Evolutionary conservation across 768 basidiomycete species (phyloP), one percentile per base, ranked within the genome.

Genomic region (Dentipellis sp.): DNA sequence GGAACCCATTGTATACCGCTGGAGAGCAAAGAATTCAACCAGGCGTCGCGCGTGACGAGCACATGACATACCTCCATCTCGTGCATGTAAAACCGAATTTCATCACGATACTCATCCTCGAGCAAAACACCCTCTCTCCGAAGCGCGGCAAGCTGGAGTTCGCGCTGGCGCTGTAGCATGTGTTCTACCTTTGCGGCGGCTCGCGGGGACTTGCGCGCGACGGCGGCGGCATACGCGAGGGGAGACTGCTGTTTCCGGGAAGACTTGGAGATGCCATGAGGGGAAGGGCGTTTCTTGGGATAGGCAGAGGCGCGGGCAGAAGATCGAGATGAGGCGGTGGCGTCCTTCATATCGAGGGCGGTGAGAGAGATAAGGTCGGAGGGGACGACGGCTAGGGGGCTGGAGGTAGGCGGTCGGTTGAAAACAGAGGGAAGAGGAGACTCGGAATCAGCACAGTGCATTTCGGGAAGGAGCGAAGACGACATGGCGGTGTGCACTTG

Each of bases 91-190:
- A 76, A 79, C 56, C 83, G 79, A 56, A 98, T 94, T 66, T 99
- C 97, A 50, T 93, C 89, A 39, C 85, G 81, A 67, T 99, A 98
- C 71, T 98, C 95, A 67, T 93, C 91, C 73, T 98, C 97, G 62
- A 94, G 77, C 57, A 93, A 78, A 54, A 87, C 78, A 48, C 86
- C 84, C 63, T 89, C 83, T 62, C 80, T 75, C 46, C 87, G 82
- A 64, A 85, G 75, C 38, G 84, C 87, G 57, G 75, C 74, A 46
- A 85, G 80, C 66, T 86, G 86, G 14, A 77, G 78, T 58, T 86
- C 81, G 52, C 86, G 82, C 65, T 85, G 84, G 57, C 81, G 80
- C 65, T 86, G 86, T 53, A 80, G 79, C 23, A 81, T 63, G 29
- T 81, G 68, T 57, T 81, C 78, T 49, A 78, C 69, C 69, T 83